A percentile compares a stretch with the other conserved stretches of the same genome.
phyloP scores from a whole-genome alignment of 2,329 filamentous ascomycete species.

The Aspergillus eucalypticola region DNA sequence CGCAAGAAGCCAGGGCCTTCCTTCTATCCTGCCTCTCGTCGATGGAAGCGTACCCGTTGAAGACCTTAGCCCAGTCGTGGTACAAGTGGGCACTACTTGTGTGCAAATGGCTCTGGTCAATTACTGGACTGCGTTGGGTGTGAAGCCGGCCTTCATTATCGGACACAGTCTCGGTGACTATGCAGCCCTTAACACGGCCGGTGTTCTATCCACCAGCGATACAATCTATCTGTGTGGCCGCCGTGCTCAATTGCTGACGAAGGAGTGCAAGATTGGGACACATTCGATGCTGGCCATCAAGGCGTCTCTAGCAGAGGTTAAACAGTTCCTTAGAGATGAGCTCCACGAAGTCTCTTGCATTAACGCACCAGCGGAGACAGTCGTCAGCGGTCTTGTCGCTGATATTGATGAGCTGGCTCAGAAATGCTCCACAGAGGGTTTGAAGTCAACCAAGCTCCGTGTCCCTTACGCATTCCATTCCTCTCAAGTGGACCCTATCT shows the following conservation, averaged over 20 bases:
- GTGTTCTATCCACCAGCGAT: constrained; percentile 38
- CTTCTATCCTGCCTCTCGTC: constrained; percentile 39
- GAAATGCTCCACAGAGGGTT: constrained; percentile 35
- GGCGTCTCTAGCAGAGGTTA: constrained; percentile 37
- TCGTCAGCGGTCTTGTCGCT: constrained; percentile 41
- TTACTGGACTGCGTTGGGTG: constrained; percentile 41
- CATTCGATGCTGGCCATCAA: constrained; percentile 49
- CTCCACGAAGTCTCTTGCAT: constrained; percentile 42
- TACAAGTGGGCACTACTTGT: constrained; percentile 41
- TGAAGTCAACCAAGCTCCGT: constrained; percentile 45
- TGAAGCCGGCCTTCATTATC: constrained; percentile 42
- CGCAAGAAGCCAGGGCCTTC: constrained; percentile 35
- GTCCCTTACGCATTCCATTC: constrained; percentile 52
- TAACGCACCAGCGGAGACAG: constrained; percentile 47
- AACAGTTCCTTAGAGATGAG: constrained; percentile 59
- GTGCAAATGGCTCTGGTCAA: constrained; percentile 43
- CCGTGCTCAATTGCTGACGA: constrained; percentile 43
- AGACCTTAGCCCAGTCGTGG: constrained; percentile 28
- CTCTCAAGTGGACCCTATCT: constrained; percentile 48
- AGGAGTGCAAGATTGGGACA: constrained; percentile 43
- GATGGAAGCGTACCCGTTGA: constrained; percentile 32
- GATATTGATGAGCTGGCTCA: constrained; percentile 42
- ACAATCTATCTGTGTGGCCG: constrained; percentile 55
- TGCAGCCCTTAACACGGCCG: constrained; percentile 38
- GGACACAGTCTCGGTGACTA: constrained; percentile 48